Evolutionary conservation across 148 eudicot genomes (phyloP), one percentile per base, ranked within the genome.

Genomic region (Silene conica): DNA sequence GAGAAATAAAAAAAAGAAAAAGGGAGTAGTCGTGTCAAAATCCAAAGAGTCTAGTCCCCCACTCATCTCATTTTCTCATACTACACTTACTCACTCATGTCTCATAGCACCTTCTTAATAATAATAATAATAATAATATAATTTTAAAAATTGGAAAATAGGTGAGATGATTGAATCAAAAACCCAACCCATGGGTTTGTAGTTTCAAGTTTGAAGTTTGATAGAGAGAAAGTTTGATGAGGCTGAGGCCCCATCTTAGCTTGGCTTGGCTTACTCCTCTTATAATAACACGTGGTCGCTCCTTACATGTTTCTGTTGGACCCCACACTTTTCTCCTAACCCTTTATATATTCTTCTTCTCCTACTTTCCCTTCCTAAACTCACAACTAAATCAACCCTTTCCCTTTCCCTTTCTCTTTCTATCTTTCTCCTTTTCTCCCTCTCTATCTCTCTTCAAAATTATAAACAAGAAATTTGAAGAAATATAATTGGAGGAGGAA

Each of bases 241-340:
- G 31, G 3, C 2, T 1, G 3, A 28, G 1, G 31, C 3, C 63
- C 31, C 23, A 26, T 12, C 46, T 63, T 55, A 21, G 63, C 61
- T 23, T 28, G 3, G 31, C 3, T 3, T 3, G n/a, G n/a, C n/a
- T n/a, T n/a, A n/a, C n/a, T n/a, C n/a, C n/a, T n/a, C n/a, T n/a
- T n/a, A n/a, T n/a, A n/a, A n/a, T 18, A 74, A 79, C 82, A 79
- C 82, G 82, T 79, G 82, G 71, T 79, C 7, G 54, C 57, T 20
- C 18, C 66, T 74, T 69, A 73, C 78, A 71, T 74, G 71, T 57
- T 21, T 74, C 5, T 31, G 0, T 13, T 50, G 63, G 74, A 68
- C 26, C 77, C 70, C 63, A 13, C 58, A 0, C 19, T 69, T 6
- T 1, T 18, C 43, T 23, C n/a, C 52, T 45, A 46, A 28, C 66